Evolutionary conservation across 805 yeast genomes (phyloP), one percentile per base, ranked within the genome.

Genomic region (Pichia nakasei): DNA sequence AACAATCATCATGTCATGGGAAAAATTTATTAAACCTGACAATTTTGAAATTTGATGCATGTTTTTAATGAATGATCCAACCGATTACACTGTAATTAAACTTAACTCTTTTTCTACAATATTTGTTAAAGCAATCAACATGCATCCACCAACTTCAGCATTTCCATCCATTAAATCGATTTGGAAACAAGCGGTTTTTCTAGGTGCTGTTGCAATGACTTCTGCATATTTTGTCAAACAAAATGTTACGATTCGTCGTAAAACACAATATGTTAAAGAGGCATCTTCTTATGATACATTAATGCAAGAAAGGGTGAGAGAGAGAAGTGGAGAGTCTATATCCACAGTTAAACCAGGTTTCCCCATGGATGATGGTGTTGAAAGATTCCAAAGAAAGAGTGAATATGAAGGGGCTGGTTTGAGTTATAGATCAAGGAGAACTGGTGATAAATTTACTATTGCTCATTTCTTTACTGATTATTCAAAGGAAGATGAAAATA

Each of bases 391-490:
- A 37, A 64, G 88, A 48, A 77, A 78, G 49, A 75, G 82, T 42
- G 78, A 73, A 53, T 84, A 72, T 55, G 85, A 80, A 52, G 91
- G 88, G 5, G 69, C 82, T 1, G 85, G 86, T 1, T 65, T 66
- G 43, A 73, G 85, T 39, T 80, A 79, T 44, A 59, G 48, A 88
- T 60, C 66, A 38, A 51, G 67, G 33, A 60, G 61, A 46, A 56
- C 56, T 36, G 69, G 69, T 31, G 68, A 65, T 49, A 63, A 63
- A 42, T 60, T 65, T 36, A 49, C 47, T 13, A 22, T 27, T 37
- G 29, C 47, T 20, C 52, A 49, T 31, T 49, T 49, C 22, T 43
- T 49, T 18, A 46, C 50, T n/a, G 42, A 46, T 39, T 45, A 49
- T 34, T 29, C 42, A n/a, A 38, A 41, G 11, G 43, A 45, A 6